Conservation (phyloP, 1,284 basidiomycete genomes). For the Xerocomus amazonicus region DNA sequence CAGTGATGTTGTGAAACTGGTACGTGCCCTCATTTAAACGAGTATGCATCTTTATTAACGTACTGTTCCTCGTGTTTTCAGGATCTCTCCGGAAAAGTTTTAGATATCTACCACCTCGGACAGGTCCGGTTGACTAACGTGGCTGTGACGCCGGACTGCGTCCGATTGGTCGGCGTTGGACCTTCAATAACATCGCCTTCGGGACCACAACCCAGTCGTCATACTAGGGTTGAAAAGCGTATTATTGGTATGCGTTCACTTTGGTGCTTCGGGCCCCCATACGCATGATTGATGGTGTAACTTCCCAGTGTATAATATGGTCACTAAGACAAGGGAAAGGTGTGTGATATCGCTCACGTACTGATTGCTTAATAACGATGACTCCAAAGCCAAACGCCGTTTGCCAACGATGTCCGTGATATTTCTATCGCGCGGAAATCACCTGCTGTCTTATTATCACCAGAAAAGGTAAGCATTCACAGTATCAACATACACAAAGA, state of each 20-base stretch:
- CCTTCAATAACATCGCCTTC: constrained; percentile 58
- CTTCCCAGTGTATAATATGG: constrained; percentile 64
- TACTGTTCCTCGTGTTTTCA: constrained; percentile 29
- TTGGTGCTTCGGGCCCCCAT: neutral
- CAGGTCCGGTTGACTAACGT: constrained; percentile 70
- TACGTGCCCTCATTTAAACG: constrained; percentile 21
- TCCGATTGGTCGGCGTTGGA: constrained; percentile 67
- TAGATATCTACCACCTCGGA: constrained; percentile 61
- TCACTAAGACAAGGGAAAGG: constrained; percentile 63
- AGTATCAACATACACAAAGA: neutral
- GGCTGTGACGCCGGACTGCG: constrained; percentile 64
- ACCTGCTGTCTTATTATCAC: constrained; percentile 60
- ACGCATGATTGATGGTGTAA: constrained; percentile 3
- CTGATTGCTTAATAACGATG: constrained; percentile 10
- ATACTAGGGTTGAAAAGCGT: constrained; percentile 66
- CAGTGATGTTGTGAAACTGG: constrained; percentile 48
- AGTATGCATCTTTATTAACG: constrained; percentile 14
- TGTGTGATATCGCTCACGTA: constrained; percentile 32
- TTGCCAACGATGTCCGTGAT: constrained; percentile 75
- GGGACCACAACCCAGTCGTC: constrained; percentile 70
- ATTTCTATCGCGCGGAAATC: constrained; percentile 62
- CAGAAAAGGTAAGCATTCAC: constrained; percentile 44
- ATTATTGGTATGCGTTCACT: constrained; percentile 54
- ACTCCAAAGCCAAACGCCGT: constrained; percentile 60
- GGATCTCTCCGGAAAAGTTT: constrained; percentile 56